Evolutionary conservation across 1,139 yeast species (phyloP), one percentile per base, ranked within the genome.

Genomic region (Waltiozyma sp.): DNA sequence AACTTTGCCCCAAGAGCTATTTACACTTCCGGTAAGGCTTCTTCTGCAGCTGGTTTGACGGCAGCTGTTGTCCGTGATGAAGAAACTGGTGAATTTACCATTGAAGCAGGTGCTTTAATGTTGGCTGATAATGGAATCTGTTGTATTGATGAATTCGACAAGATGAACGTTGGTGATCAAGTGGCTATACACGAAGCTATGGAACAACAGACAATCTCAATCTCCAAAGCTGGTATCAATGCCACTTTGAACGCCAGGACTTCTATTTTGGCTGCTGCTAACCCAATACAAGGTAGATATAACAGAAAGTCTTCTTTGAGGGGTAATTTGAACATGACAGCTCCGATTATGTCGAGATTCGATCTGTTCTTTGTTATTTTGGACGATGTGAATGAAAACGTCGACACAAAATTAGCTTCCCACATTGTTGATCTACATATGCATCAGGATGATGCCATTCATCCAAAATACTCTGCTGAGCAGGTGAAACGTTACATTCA

Each of bases 101-200:
- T 91, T 49, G 99, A 91, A 62, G 99, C 98, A 1, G 99, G 99
- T 61, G 99, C 99, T 2, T 71, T 91, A 47, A 91, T 91, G 99
- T 72, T 91, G 52, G 98, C 98, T 1, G 99, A 91, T 64, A 93
- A 91, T 60, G 99, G 99, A 49, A 86, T 91, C 49, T 91, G 99
- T 72, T 95, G 96, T 50, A 91, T 91, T 64, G 99, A 91, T 61
- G 99, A 91, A 65, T 91, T 91, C 56, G 99, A 91, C 63, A 91
- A 93, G 69, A 91, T 91, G 98, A 97, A 91, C 63, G 64, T 91
- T 41, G 66, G 80, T 5, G 98, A 93, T 63, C 98, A 93, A 66
- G 98, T 91, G 46, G 98, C 98, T 3, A 91, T 91, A 69, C 99
- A 91, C 67, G 99, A 91, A 69, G 99, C 98, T 15, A 91, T 91